These are phyloP conservation scores for Neonectria coccinea DNA, from an alignment of 2,329 filamentous ascomycete genomes.

Conservation along the genomic window DNA sequence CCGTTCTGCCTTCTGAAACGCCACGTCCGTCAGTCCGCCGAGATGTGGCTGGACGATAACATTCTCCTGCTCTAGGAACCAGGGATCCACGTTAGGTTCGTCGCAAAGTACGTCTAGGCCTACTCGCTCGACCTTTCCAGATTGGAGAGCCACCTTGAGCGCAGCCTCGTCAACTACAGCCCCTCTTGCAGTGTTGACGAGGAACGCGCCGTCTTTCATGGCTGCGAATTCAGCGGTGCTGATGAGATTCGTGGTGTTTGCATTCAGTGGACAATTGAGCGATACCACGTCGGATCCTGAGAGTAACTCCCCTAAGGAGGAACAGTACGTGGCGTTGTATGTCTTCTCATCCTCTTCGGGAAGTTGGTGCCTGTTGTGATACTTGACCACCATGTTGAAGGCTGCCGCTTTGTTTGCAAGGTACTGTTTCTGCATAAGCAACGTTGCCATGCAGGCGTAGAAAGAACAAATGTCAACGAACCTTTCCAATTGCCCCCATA, in stretches of 20 bases:
- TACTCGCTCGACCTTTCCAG: constrained; percentile 56
- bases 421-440: constrained; percentile 43
- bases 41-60: constrained; percentile 57
- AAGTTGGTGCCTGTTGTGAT: constrained; percentile 54
- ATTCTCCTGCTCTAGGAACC: constrained; percentile 36
- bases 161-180: constrained; percentile 60
- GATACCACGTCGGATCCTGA: constrained; percentile 53
- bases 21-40: constrained; percentile 56
- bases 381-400: constrained; percentile 56
- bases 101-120: constrained; percentile 60
- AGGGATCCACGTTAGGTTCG: constrained; percentile 51
- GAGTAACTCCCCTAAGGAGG: constrained; percentile 53
- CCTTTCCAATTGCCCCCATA: constrained; percentile 57
- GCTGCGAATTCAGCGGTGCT: constrained; percentile 52
- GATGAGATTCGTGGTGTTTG: constrained; percentile 53
- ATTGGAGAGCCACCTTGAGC: constrained; percentile 56
- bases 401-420: constrained; percentile 52
- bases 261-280: constrained; percentile 53
- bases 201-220: constrained; percentile 58
- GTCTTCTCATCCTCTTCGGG: constrained; percentile 48
- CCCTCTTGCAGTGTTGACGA: constrained; percentile 63
- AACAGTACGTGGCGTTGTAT: constrained; percentile 51
- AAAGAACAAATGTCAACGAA: not conserved
- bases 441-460: not conserved
- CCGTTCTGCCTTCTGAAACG: constrained; percentile 54